Evolutionary conservation across 352 stramenopile genomes (phyloP).

Genomic region (Pythium folliculosum): DNA sequence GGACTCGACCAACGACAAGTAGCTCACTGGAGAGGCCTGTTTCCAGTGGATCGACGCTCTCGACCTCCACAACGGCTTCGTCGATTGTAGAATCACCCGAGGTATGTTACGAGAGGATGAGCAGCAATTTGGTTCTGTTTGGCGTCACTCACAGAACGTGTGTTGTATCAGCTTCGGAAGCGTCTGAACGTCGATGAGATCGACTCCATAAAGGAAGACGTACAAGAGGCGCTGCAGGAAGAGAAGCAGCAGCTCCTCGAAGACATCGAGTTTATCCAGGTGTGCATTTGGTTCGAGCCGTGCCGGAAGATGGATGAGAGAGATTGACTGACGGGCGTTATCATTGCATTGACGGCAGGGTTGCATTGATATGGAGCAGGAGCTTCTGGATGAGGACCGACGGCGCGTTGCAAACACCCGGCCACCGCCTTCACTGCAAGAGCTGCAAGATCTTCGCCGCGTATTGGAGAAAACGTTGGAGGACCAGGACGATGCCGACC

Average conservation of each 20-base stretch:
- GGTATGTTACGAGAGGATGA: slow-evolving; percentile 26
- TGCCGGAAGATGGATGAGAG: too few species aligned
- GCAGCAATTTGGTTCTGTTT: not conserved
- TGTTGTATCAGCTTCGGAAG: slow-evolving; percentile 36
- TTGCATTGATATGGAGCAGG: slow-evolving; percentile 86
- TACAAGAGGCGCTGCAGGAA: slow-evolving; percentile 57
- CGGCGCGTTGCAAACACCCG: slow-evolving; percentile 38
- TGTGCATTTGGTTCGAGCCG: not conserved
- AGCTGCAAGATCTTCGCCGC: slow-evolving; percentile 61
- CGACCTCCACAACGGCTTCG: slow-evolving; percentile 44
- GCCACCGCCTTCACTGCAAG: slow-evolving; percentile 53
- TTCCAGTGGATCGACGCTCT: slow-evolving; percentile 59
- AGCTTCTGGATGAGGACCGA: slow-evolving; percentile 76
- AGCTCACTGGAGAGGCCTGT: slow-evolving; percentile 48
- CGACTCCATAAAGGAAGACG: slow-evolving; percentile 62
- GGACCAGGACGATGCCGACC: slow-evolving; percentile 37
- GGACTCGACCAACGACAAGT: slow-evolving; percentile 40
- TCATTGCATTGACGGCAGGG: slow-evolving; percentile 31
- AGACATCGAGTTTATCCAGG: slow-evolving; percentile 87
- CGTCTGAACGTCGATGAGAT: slow-evolving; percentile 73
- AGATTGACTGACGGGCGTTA: too few species aligned
- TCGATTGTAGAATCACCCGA: slow-evolving; percentile 60
- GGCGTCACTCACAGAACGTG: too few species aligned
- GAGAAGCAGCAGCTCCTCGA: slow-evolving; percentile 68
- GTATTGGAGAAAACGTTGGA: slow-evolving; percentile 65